Evolutionary conservation across 768 basidiomycete species (phyloP), one percentile per base, ranked within the genome.

Genomic region (Tylopilus rubrobrunneus): DNA sequence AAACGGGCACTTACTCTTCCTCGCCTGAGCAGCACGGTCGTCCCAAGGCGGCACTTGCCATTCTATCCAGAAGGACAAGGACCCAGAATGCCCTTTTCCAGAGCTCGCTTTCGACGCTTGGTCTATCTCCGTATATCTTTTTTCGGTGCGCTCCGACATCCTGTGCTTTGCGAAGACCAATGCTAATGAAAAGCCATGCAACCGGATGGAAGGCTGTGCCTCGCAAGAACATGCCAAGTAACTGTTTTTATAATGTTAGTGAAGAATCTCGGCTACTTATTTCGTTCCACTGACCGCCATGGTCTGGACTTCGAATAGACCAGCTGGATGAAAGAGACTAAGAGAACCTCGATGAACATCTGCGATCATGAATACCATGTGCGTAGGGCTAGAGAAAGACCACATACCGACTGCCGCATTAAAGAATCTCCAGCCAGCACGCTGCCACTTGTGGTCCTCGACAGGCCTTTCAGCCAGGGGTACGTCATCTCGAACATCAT

Each of bases 71-170:
- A 7, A 78, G 73, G 12, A 85, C 74, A 6, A 89, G 75, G 56
- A 76, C 79, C 87, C 87, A 90, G 63, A 91, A 89, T 0, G 83
- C 84, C 27, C 91, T 81, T 65, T 87, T 90, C 81, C 86, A 89
- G 15, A 87, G 73, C 58, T 92, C 88, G 36, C 82, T 79, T 41
- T 87, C 83, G 49, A 78, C 57, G 61, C 71, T 76, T 7, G 78
- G 73, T 56, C 67, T 69, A 7, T 64, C 61, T 4, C 72, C 71
- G 52, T 87, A 87, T 1, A 78, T 74, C 58, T 76, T 82, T 63
- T 75, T 83, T 45, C 84, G 77, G 62, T 93, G 91, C 7, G 84
- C 85, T 25, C 91, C 91, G 4, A 89, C 76, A 58, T 92, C 90
- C 67, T 87, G 80, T 27, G 81, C 81, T 64, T 87, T 88, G 45